phyloP scores from a whole-genome alignment of 192 early-diverging fungal genomes.

The Gaertneriomyces sp. region DNA sequence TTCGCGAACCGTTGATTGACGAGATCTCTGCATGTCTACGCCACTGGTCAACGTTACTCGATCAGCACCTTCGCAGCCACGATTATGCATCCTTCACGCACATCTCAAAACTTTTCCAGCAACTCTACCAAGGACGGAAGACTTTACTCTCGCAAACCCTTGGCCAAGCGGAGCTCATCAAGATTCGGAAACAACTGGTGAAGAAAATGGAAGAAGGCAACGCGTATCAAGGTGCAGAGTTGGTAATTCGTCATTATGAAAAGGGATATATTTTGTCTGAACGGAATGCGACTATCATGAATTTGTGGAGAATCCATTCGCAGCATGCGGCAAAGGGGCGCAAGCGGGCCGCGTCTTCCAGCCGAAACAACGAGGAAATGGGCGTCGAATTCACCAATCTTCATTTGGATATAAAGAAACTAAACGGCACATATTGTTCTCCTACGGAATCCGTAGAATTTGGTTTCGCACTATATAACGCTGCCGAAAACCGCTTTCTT shows the following conservation, averaged over 20 bases:
- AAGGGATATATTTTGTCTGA: constrained; percentile 55
- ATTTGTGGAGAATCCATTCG: constrained; percentile 56
- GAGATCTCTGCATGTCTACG: constrained; percentile 62
- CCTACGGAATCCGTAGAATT: constrained; percentile 61
- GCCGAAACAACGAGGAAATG: neutral
- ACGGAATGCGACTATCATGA: constrained; percentile 52
- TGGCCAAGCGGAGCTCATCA: constrained; percentile 54
- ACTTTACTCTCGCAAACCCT: constrained; percentile 60
- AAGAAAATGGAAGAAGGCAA: constrained; percentile 55
- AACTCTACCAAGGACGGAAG: constrained; percentile 56
- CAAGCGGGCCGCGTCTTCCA: neutral
- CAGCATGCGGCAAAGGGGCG: constrained; percentile 14
- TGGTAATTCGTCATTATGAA: constrained; percentile 60
- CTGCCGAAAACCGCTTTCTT: constrained; percentile 40
- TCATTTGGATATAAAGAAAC: constrained; percentile 55
- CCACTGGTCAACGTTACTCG: constrained; percentile 57
- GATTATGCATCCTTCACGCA: constrained; percentile 51
- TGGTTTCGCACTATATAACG: constrained; percentile 57
- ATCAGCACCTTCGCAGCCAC: constrained; percentile 49
- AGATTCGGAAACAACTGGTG: constrained; percentile 52
- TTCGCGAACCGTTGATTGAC: constrained; percentile 59
- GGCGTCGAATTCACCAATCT: constrained; percentile 35
- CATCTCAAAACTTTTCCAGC: constrained; percentile 54
- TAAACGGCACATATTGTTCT: constrained; percentile 55
- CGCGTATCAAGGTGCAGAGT: constrained; percentile 46